phyloP scores from a whole-genome alignment of 2,329 filamentous ascomycete species.

The Colletotrichum theobromicola region DNA sequence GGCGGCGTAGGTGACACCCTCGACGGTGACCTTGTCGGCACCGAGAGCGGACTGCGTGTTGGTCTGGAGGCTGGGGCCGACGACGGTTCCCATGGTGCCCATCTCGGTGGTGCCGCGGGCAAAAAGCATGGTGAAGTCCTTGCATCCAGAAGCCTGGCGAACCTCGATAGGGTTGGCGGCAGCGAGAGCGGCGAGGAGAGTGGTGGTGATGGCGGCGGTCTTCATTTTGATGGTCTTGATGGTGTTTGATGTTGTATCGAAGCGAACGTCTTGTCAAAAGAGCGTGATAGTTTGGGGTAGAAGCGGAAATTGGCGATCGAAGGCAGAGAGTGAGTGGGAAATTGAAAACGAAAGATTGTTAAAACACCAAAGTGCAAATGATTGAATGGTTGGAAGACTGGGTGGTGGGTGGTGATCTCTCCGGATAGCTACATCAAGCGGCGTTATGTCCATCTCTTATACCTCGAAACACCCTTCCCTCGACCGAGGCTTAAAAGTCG shows the following conservation, averaged over 20 bases:
- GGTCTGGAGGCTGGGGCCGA: slow-evolving; percentile 55
- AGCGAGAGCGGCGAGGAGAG: slow-evolving; percentile 29
- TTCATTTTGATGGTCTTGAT: slow-evolving; percentile 30
- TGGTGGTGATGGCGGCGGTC: slow-evolving; percentile 34
- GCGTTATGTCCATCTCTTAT: slow-evolving; percentile 1
- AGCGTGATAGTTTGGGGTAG: not conserved
- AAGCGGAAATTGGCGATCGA: not conserved
- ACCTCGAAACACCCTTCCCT: not conserved
- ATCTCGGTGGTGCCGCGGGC: slow-evolving; percentile 58
- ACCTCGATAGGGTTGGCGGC: slow-evolving; percentile 21
- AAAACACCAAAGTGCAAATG: not conserved
- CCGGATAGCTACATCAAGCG: not conserved
- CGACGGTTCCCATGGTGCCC: slow-evolving; percentile 55
- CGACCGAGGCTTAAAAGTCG: not conserved
- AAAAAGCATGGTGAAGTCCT: slow-evolving; percentile 57
- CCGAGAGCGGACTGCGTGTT: slow-evolving; percentile 46
- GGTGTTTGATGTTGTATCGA: not conserved
- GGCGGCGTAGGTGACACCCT: slow-evolving; percentile 60
- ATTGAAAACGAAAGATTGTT: not conserved
- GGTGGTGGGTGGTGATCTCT: not conserved
- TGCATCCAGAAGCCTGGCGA: slow-evolving; percentile 34
- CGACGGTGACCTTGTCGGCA: slow-evolving; percentile 50
- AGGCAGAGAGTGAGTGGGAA: not conserved
- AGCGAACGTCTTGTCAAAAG: not conserved
- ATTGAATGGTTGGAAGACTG: not conserved